These are phyloP conservation scores for Perkinsela sp. DNA, from an alignment of 208 protist genomes.

Conservation along the genomic window DNA sequence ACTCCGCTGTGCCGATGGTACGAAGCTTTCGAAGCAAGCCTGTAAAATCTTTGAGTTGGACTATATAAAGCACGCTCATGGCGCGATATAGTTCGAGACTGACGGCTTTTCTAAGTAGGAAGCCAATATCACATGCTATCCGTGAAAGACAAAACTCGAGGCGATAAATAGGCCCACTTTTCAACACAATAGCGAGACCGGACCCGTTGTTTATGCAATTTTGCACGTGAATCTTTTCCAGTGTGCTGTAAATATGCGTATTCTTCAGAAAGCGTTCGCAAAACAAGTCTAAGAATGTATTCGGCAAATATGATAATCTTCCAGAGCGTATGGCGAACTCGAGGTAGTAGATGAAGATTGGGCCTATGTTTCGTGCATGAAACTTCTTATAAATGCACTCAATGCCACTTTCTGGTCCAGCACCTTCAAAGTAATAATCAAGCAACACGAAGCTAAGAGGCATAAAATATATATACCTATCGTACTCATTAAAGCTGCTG, in stretches of 20 bases:
- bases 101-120: neutral
- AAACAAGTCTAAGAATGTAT: neutral
- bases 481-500: no score
- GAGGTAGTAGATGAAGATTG: neutral
- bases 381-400: no score
- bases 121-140: neutral
- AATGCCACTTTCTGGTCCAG: no score
- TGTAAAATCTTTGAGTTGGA: neutral
- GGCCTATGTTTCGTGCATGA: no score
- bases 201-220: neutral
- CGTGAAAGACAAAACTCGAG: neutral
- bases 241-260: neutral
- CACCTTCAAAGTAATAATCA: no score
- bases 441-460: no score
- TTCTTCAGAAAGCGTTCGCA: neutral
- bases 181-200: neutral
- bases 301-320: neutral
- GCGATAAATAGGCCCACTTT: neutral
- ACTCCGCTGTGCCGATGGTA: neutral
- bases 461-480: no score
- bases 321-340: neutral
- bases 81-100: neutral
- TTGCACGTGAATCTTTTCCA: neutral
- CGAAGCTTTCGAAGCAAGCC: neutral
- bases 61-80: neutral